phyloP scores from a whole-genome alignment of 352 stramenopile species.

The Pythium phragmiticola region DNA sequence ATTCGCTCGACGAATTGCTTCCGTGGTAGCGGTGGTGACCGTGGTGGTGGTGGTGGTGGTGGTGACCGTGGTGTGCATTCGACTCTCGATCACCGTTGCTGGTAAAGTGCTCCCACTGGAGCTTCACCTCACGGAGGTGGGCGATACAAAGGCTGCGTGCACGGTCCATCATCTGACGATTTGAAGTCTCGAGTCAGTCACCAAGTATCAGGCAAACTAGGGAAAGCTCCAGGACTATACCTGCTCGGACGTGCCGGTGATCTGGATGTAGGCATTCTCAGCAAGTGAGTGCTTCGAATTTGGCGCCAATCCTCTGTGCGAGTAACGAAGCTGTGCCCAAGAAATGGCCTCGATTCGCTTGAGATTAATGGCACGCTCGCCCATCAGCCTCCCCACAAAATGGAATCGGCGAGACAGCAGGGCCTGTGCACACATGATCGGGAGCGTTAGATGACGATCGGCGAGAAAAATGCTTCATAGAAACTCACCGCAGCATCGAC shows the following conservation, averaged over 20 bases:
- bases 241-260: constrained; percentile 50
- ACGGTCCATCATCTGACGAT: constrained; percentile 36
- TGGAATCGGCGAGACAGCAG: constrained; percentile 60
- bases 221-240: constrained; percentile 14
- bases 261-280: constrained; percentile 48
- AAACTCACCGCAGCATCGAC: constrained; percentile 29
- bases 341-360: constrained; percentile 58
- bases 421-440: constrained; percentile 28
- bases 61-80: background rate
- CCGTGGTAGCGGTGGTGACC: background rate
- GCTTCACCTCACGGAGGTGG: constrained; percentile 51
- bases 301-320: constrained; percentile 35
- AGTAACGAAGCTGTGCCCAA: constrained; percentile 58
- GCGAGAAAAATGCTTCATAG: background rate
- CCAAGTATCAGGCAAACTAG: background rate
- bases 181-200: background rate
- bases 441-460: background rate
- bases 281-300: constrained; percentile 26
- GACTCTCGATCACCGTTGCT: constrained; percentile 13
- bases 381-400: constrained; percentile 58
- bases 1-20: constrained; percentile 18
- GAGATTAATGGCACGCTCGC: constrained; percentile 59
- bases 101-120: constrained; percentile 50
- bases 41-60: background rate
- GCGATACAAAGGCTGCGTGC: constrained; percentile 34